Evolutionary conservation across 2,329 filamentous ascomycete species (phyloP), one percentile per base, ranked within the genome.

Genomic region (Fusarium torulosum): DNA sequence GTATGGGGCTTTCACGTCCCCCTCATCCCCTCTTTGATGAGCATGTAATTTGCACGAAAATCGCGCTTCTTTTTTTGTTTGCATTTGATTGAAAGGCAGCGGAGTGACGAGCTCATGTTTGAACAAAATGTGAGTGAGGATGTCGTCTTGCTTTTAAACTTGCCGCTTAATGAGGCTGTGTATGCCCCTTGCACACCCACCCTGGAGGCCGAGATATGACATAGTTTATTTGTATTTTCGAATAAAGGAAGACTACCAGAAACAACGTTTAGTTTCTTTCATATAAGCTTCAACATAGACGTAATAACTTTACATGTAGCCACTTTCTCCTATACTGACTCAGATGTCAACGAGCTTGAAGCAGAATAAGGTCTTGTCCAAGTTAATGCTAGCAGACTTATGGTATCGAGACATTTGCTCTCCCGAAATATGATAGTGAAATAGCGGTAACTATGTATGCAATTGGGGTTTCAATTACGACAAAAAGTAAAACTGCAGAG

Each of bases 151-250:
- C 31, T 44, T 63, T 63, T 63, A 57, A 59, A 42, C 27, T n/a
- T 2, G 10, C 51, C 27, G 57, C 20, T 57, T 20, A 46, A 54
- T 37, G 56, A 57, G 63, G 63, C 62, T 49, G 57, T 66, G 63
- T 58, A 66, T 41, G 25, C 19, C 47, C 50, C 51, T 43, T 60
- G 62, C 20, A 47, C 20, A 20, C 17, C n/a, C 17, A 37, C 35
- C 35, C 35, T n/a, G 17, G 35, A n/a, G 17, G 35, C 35, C 17
- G 11, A 37, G 35, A 37, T 10, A 37, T n/a, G 15, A n/a, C 35
- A 37, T 37, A n/a, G 35, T 37, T 37, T 33, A 15, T 33, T 33
- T 33, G 15, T 33, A 15, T 33, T 19, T 17, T 37, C 17, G 35
- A 37, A 37, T 10, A 37, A 7, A 5, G n/a, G 8, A 7, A n/a